Base-by-base conservation (phyloP, 2,329 filamentous ascomycete species). In the Epichloe sylvatica region DNA sequence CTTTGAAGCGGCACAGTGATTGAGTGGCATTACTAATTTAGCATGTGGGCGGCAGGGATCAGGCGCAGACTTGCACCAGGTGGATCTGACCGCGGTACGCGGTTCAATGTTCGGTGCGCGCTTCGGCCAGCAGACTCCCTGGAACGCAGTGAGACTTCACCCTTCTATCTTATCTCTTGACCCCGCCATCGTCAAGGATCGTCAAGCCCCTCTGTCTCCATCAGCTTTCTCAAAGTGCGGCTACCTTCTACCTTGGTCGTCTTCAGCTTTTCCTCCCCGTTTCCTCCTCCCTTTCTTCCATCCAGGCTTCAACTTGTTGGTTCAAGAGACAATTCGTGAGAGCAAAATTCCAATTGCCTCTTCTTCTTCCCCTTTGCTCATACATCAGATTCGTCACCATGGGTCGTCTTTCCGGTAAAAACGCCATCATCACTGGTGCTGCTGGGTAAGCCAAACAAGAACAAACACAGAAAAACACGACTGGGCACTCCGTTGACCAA, bases 401-500 rank as follows among this genome's bases (percentile, higher is more conserved):
- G 61, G 76, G 76, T 57, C 76, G 77, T 60, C 69, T 80, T 23
- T 68, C 71, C 38, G 77, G 76, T 65, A 80, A 80, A 67, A 80
- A 80, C 62, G 74, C 76, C 64, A 64, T 94, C 64, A 77, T 94
- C 68, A 94, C 88, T 49, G 88, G 88, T 62, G 88, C 84, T 56
- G 88, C 82, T 60, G 86, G 87, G 87, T 94, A 77, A 15, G 45
- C 36, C 35, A 53, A 38, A 59, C 49, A 6, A 49, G 15, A 3
- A 37, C 9, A 17, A 5, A 33, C 5, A 5, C 11, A 9, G n/a
- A 4, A 17, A 38, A 15, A 12, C n/a, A 21, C 12, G 5, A 13
- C 6, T 4, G n/a, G 42, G 11, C n/a, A 11, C 30, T 5, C 15
- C 11, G 7, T 19, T 45, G 30, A 33, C 37, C 13, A 30, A 7